Evolutionary conservation across 1,284 basidiomycete genomes (phyloP), one percentile per base, ranked within the genome.

Genomic region (Schizophyllum commune): DNA sequence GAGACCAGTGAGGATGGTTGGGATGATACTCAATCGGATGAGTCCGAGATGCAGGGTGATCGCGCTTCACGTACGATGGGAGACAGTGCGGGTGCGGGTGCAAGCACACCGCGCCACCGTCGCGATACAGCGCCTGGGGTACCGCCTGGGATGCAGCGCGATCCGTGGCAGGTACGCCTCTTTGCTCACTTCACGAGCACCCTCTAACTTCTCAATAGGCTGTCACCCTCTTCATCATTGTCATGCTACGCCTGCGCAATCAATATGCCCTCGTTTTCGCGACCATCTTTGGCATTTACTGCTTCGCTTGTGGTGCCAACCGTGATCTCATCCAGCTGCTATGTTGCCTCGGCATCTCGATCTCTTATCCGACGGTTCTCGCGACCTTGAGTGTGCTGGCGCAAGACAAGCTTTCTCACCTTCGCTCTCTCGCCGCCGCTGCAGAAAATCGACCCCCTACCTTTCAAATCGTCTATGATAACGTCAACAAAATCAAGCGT

Each of bases 381-480:
- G 58, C 60, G 1, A 19, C 59, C 5, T 62, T 68, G 6, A 57
- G 59, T 19, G 52, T 57, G 3, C 63, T 68, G 0, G 63, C 60
- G 0, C 39, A 20, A n/a, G 64, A 64, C 32, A 57, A 65, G 2
- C 53, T 52, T n/a, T 11, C 34, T 3, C 59, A 61, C 5, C 56
- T 67, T 4, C 58, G 56, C 8, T n/a, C n/a, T n/a, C n/a, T n/a
- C n/a, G n/a, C n/a, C n/a, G n/a, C n/a, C n/a, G n/a, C n/a, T n/a
- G n/a, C n/a, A n/a, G n/a, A n/a, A n/a, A n/a, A n/a, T n/a, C 39
- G 20, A 2, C 32, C 33, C 15, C 62, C 62, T 0, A 19, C 27
- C n/a, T 68, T 68, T 34, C 52, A 69, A 1, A 61, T 70, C n/a
- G 39, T 69, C 2, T 69, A 66, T 32, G 68, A 70, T 55, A 69